phyloP scores from a whole-genome alignment of 306 rosid species.

The Prosopis cineraria region DNA sequence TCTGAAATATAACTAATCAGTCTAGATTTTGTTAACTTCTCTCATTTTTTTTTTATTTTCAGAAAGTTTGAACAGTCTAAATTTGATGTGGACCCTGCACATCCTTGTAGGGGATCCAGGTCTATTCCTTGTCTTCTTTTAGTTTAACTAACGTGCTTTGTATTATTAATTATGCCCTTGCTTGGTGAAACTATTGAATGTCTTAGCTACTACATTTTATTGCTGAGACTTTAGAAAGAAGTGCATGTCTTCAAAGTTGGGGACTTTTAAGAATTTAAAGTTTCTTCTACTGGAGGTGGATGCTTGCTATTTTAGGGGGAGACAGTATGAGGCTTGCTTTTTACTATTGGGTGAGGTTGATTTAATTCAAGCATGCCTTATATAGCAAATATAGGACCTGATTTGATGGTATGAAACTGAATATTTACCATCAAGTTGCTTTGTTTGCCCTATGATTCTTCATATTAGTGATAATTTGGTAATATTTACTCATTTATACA shows the following conservation, averaged over 20 bases:
- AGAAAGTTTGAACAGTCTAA: background rate
- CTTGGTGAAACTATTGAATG: background rate
- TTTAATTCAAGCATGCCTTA: background rate
- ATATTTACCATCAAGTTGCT: background rate
- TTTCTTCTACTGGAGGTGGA: background rate
- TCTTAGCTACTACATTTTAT: background rate
- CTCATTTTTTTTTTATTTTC: background rate
- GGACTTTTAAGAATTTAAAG: background rate
- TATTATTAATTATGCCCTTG: background rate
- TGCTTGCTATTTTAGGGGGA: slow-evolving; percentile 5
- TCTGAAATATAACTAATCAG: background rate
- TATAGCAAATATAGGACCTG: background rate
- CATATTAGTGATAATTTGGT: background rate
- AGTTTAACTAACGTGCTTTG: background rate
- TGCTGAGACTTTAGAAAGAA: background rate
- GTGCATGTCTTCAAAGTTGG: background rate
- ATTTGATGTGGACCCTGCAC: background rate
- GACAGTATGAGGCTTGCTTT: background rate
- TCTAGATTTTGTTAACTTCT: background rate
- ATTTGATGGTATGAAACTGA: background rate
- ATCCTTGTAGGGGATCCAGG: background rate
- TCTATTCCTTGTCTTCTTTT: background rate
- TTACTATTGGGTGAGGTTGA: background rate
- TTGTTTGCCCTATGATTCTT: background rate
- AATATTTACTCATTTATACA: slow-evolving; percentile 3